Base-by-base conservation (phyloP, 2,329 filamentous ascomycete genomes). In the Periglandula ipomoeae region DNA sequence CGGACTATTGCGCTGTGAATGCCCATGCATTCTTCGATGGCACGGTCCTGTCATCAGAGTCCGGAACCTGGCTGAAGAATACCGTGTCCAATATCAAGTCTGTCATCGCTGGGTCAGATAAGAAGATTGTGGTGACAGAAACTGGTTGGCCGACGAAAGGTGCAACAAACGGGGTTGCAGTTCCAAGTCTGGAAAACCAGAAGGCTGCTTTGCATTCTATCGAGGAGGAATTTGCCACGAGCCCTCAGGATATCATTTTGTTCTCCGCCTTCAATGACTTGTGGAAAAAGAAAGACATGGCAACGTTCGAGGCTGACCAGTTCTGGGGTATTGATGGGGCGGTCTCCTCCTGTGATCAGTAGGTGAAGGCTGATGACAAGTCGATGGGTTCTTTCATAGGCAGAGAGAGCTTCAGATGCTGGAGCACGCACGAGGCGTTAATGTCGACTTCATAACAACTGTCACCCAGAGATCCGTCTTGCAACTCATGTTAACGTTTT, bases 11-110 rank as follows among this genome's bases (percentile, higher is more conserved):
- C 59, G 85, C 87, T 15, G 78, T 85, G 62, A 95, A 95, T 67
- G 79, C 82, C 55, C 89, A 95, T 65, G 79, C 88, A 11, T 95
- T 89, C 75, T 95, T 93, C 65, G 85, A 94, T 57, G 66, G 72
- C 3, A 78, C 76, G 42, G 76, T 78, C 23, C 63, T 65, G 2
- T 77, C 87, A 1, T 65, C 70, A 1, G 65, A 78, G 27, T 81
- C 88, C 2, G 89, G 89, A 3, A 56, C 63, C 1, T 95, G 88
- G 65, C 77, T 89, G 35, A 64, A 71, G 35, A 69, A 71, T 23
- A 80, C 83, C 53, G 75, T 79, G 24, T 52, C 59, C 10, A 63
- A 61, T 23, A 65, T 80, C 35, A 64, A 65, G 52, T 61, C 62
- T 40, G 68, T 66, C 53, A 60, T 78, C 11, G 58, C 67, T 4